phyloP scores from a whole-genome alignment of 371 early-diverging fungal genomes.

The Apophysomyces sp. region DNA sequence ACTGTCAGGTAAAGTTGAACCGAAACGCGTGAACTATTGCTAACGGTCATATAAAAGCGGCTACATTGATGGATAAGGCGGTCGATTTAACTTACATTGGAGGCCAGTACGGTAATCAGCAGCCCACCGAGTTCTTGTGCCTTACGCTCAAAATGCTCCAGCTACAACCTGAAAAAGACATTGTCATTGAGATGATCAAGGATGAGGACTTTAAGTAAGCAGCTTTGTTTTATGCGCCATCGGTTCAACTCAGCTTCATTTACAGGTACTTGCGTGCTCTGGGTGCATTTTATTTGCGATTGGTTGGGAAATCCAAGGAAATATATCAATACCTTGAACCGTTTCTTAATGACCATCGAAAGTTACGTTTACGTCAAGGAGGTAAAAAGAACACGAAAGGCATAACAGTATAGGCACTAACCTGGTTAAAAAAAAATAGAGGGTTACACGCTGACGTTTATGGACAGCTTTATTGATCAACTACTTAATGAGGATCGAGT shows the following conservation, averaged over 20 bases:
- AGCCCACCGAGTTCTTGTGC: conserved; percentile 91
- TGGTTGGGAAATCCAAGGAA: conserved; percentile 75
- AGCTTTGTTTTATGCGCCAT: background rate
- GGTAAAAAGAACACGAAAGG: conserved; percentile 66
- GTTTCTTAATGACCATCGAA: conserved; percentile 81
- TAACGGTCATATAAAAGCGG: conserved; percentile 54
- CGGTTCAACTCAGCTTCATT: background rate
- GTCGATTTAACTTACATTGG: conserved; percentile 78
- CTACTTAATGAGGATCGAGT: conserved; percentile 79
- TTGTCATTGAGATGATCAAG: conserved; percentile 75
- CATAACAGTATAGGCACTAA: conserved; percentile 71
- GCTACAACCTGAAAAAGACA: conserved; percentile 86
- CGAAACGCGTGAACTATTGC: background rate
- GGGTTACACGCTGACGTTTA: conserved; percentile 63
- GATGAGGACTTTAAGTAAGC: conserved; percentile 78
- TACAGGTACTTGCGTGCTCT: conserved; percentile 83
- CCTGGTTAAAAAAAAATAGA: conserved; percentile 59
- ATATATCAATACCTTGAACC: conserved; percentile 89
- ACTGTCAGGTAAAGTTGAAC: conserved; percentile 66
- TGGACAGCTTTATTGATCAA: conserved; percentile 93
- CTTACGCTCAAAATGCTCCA: conserved; percentile 87
- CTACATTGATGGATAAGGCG: conserved; percentile 88
- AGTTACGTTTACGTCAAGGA: conserved; percentile 66
- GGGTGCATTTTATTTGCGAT: conserved; percentile 85
- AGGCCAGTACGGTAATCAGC: conserved; percentile 82